Percentiles rank a stretch among this genome's conserved stretches.
Evolutionary conservation across 352 stramenopile genomes (phyloP).

Genomic region (Pelagophyceae sp.): DNA sequence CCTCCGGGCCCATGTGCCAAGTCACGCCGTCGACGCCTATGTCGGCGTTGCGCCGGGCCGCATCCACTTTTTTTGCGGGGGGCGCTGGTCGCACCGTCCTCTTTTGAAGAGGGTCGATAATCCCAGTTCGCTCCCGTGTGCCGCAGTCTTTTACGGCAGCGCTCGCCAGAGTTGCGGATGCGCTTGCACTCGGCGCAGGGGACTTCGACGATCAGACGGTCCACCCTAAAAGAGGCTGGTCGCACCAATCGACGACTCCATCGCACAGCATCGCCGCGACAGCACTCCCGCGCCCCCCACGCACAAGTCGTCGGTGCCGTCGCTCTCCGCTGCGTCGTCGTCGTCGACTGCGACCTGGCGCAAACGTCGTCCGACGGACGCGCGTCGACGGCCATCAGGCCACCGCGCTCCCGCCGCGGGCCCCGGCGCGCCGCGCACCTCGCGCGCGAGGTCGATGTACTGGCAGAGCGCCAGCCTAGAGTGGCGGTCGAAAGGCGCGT

Average conservation of each 20-base stretch:
- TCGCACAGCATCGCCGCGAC: conserved; percentile 1
- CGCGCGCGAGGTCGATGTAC: neutral
- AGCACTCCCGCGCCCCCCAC: neutral
- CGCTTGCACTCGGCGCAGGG: conserved; percentile 1
- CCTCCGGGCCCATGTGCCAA: too few species aligned
- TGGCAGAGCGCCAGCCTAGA: neutral
- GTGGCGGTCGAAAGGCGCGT: neutral
- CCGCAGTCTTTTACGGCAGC: neutral
- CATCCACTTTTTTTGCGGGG: too few species aligned
- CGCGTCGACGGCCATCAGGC: too few species aligned
- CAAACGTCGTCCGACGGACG: too few species aligned
- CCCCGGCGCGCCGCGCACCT: too few species aligned
- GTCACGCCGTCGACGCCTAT: too few species aligned
- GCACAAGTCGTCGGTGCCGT: neutral
- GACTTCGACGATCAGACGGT: neutral
- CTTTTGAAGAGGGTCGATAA: too few species aligned
- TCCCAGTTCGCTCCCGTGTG: conserved; percentile 6
- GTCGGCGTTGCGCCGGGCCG: too few species aligned
- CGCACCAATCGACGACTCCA: too few species aligned
- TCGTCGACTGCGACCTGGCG: neutral
- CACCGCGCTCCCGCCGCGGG: too few species aligned
- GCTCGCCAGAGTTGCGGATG: neutral
- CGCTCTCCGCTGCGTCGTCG: neutral
- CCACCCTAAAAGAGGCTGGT: neutral
- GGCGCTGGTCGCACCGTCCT: too few species aligned